These are phyloP conservation scores for Cyphellophora attinorum DNA, from an alignment of 2,329 filamentous ascomycete species.

Conservation along the genomic window DNA sequence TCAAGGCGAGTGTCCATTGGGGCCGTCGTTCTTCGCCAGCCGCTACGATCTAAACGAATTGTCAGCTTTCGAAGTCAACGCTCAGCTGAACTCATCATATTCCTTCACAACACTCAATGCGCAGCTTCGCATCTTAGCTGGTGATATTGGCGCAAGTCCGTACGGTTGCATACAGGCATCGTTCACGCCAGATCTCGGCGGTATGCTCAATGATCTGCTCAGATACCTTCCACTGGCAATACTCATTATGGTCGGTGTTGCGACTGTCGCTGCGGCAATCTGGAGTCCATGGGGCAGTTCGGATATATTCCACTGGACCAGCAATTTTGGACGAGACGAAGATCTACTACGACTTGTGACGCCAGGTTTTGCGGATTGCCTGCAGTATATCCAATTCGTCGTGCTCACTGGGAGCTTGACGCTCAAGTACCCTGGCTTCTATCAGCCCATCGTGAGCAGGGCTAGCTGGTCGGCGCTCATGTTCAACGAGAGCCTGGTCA, in stretches of 20 bases:
- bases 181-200: conserved; percentile 74
- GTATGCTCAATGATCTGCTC: conserved; percentile 56
- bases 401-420: conserved; percentile 79
- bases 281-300: conserved; percentile 90
- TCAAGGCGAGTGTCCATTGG: conserved; percentile 61
- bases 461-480: conserved; percentile 81
- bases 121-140: conserved; percentile 65
- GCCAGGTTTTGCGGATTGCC: conserved; percentile 89
- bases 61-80: conserved; percentile 63
- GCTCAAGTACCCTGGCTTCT: conserved; percentile 86
- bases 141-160: conserved; percentile 51
- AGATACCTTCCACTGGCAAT: conserved; percentile 70
- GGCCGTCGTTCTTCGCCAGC: conserved; percentile 58
- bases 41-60: conserved; percentile 42
- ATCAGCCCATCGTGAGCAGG: conserved; percentile 82
- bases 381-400: conserved; percentile 94
- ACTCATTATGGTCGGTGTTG: conserved; percentile 68
- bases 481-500: conserved; percentile 86
- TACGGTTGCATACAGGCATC: conserved; percentile 75
- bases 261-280: conserved; percentile 74
- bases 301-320: conserved; percentile 92
- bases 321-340: conserved; percentile 89
- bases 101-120: conserved; percentile 73
- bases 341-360: conserved; percentile 87
- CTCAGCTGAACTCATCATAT: conserved; percentile 73